Evolutionary conservation across 495 filamentous ascomycete genomes (phyloP), one percentile per base, ranked within the genome.

Genomic region (Hyaloscypha bicolor): DNA sequence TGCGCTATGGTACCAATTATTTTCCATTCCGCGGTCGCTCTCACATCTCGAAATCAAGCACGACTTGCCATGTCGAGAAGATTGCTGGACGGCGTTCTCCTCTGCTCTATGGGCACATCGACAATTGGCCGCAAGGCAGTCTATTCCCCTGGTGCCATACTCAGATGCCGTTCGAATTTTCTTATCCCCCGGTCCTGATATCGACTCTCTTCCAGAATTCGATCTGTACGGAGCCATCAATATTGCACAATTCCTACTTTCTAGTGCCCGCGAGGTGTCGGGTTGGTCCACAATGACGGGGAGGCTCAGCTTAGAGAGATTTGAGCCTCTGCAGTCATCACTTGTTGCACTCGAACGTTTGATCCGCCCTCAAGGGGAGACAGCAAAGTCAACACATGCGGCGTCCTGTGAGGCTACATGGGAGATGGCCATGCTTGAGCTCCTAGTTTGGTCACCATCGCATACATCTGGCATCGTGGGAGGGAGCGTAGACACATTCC

Each of bases 221-320:
- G 77, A 79, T 57, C 76, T 76, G 1, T 79, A 78, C 55, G 77
- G 77, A 6, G 75, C 76, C 0, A 74, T 79, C 59, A 79, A 79
- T 55, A 78, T 79, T 33, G 71, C 76, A 4, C 77, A 79, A 35
- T 79, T 79, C 64, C 65, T 79, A 12, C 77, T 79, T 11, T 79
- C 77, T 30, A 76, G 73, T 48, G 76, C 76, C 39, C 73, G 77
- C 2, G 77, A 79, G 55, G 73, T 79, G 51, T 78, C 77, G 19
- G 77, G 77, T 32, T 79, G 77, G 77, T 78, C 77, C 19, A 76
- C 73, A 4, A 79, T 79, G 76, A 79, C 76, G 0, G 76, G 77
- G 19, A 75, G 75, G 55, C 64, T 79, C 0, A 78, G 76, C 39
- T 73, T 78, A 60, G 77, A 78, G 55, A 70, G 77, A 62, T 76